Conservation (phyloP, 768 basidiomycete species). For the Trametes cubensis region DNA sequence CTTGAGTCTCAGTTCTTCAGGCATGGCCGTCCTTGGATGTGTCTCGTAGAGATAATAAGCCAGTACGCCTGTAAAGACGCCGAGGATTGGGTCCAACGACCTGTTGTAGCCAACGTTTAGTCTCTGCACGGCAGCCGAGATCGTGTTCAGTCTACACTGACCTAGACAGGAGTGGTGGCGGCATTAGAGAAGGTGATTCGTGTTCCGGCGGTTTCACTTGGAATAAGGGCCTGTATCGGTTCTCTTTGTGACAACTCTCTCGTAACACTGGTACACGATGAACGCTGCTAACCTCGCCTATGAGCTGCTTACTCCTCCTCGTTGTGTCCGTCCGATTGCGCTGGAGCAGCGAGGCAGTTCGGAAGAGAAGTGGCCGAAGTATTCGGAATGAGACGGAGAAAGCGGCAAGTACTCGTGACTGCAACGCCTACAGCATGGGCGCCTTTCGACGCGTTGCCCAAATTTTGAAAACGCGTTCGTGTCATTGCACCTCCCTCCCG, state of each 20-base stretch:
- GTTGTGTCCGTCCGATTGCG: slow-evolving; percentile 3
- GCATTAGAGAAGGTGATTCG: slow-evolving; percentile 35
- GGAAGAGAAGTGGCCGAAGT: slow-evolving; percentile 19
- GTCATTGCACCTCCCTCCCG: slow-evolving; percentile 20
- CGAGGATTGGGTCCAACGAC: slow-evolving; percentile 69
- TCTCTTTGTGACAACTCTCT: background rate
- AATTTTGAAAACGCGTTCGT: slow-evolving; percentile 24
- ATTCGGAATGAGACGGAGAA: slow-evolving; percentile 21
- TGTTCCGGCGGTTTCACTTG: background rate
- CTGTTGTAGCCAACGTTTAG: slow-evolving; percentile 38
- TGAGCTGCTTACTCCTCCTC: background rate
- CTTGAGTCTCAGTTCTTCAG: slow-evolving; percentile 55
- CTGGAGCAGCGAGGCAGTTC: slow-evolving; percentile 2
- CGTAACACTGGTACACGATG: background rate
- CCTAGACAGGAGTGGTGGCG: slow-evolving; percentile 59
- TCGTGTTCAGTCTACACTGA: slow-evolving; percentile 30
- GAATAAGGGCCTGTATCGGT: background rate
- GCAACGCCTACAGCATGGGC: slow-evolving; percentile 16
- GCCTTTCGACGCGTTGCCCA: slow-evolving; percentile 25
- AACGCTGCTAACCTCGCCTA: background rate
- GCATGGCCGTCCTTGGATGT: slow-evolving; percentile 71
- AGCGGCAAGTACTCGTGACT: slow-evolving; percentile 10
- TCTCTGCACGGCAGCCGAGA: background rate
- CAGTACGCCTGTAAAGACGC: slow-evolving; percentile 74
- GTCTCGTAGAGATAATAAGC: slow-evolving; percentile 83